Percentiles rank a stretch among this genome's conserved stretches.
Evolutionary conservation across 2,329 filamentous ascomycete species (phyloP).

Genomic region (Cladosporium velox): DNA sequence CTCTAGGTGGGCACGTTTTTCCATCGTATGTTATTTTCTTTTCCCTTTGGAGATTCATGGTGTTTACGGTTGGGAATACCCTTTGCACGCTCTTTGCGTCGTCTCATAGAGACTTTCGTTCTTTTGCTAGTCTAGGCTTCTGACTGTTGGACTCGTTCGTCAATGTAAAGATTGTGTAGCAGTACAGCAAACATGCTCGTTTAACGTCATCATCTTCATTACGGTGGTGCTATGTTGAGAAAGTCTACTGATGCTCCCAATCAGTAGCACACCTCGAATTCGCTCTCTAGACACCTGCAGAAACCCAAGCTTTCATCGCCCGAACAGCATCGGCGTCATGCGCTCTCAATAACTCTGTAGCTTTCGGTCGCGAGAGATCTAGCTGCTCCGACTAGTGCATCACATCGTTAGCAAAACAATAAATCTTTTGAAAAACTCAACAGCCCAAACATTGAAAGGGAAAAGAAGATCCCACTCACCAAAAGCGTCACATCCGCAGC

Average conservation of each 20-base stretch:
- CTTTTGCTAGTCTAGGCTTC: not conserved
- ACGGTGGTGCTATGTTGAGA: not conserved
- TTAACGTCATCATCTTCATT: not conserved
- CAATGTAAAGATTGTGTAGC: not conserved
- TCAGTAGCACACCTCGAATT: not conserved
- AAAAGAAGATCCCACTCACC: conserved; percentile 49
- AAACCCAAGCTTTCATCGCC: conserved; percentile 65
- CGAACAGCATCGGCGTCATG: conserved; percentile 70
- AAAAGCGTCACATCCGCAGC: conserved; percentile 70
- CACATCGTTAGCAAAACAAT: not conserved
- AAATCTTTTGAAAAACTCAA: no score
- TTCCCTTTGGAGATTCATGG: not conserved
- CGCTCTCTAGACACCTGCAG: conserved; percentile 22
- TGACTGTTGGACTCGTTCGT: no score
- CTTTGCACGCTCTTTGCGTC: not conserved
- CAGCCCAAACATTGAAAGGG: not conserved
- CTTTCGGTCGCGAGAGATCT: conserved; percentile 69
- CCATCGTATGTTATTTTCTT: not conserved
- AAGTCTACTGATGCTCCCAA: not conserved
- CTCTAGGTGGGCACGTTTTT: no score
- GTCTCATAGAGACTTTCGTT: not conserved
- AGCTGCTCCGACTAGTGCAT: conserved; percentile 64
- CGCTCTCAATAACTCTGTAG: conserved; percentile 71
- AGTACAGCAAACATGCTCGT: not conserved
- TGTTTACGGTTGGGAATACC: not conserved